Evolutionary conservation across 2,329 filamentous ascomycete species (phyloP), one percentile per base, ranked within the genome.

Genomic region (Fusarium sp.): DNA sequence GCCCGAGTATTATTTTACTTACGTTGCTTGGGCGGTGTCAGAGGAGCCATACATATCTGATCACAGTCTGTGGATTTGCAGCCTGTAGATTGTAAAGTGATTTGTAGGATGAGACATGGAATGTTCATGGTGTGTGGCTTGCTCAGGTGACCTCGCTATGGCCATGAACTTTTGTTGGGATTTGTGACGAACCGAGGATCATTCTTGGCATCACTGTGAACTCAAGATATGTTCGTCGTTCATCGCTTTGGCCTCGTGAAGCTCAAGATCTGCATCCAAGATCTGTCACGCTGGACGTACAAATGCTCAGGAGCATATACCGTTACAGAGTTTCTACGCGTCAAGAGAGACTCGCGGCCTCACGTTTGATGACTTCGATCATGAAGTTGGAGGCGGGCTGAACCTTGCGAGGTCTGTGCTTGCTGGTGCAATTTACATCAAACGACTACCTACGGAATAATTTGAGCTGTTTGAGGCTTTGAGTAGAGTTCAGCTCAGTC

Each of bases 1-100:
- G 87, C 82, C 82, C 83, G 81, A 79, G 84, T 81, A 83, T 80
- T 21, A 38, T 53, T 8, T 80, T 82, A 57, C 59, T 61, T 60
- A 54, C 64, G 72, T 77, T 77, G 74, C 76, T 76, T 75, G 74
- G 78, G 78, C 79, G 79, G 80, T 77, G 80, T 82, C 80, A 82
- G 80, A 82, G 79, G 76, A 74, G 62, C 80, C 79, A 65, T 57
- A 82, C 80, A 82, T 64, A 21, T 24, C 39, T 38, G 16, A 41
- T 13, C 13, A 6, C 20, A n/a, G 47, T 33, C 10, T 57, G 57
- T 26, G 26, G 20, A 46, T 33, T 33, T 5, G n/a, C n/a, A n/a
- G n/a, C n/a, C n/a, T n/a, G n/a, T n/a, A n/a, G n/a, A 29, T 54
- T 24, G 35, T 39, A 52, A 56, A 41, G 57, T 55, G 58, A 62